Evolutionary conservation across 2,329 filamentous ascomycete genomes (phyloP).

Genomic region (Seiridium unicorne): DNA sequence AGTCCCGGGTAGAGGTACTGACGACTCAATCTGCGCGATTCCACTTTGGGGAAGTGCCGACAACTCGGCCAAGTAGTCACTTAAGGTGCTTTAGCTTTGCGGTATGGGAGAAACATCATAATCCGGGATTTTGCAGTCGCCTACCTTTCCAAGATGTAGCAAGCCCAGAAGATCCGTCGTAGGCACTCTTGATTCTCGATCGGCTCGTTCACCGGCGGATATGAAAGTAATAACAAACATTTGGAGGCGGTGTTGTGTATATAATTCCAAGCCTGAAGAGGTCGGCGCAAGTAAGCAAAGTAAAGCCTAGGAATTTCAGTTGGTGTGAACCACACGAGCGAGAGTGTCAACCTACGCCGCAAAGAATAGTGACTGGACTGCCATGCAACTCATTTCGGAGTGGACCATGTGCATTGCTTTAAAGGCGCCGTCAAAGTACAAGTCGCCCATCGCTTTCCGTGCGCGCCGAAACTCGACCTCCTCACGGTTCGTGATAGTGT

Average conservation of each 20-base stretch:
- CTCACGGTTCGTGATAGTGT: neutral
- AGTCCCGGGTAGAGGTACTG: conserved; percentile 43
- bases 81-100: conserved; percentile 15
- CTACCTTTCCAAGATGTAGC: conserved; percentile 52
- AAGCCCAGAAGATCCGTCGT: conserved; percentile 52
- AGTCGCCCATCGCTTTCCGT: conserved; percentile 7
- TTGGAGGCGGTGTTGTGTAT: conserved; percentile 47
- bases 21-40: conserved; percentile 50
- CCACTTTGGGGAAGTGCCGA: conserved; percentile 48
- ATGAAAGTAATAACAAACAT: conserved; percentile 47
- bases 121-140: neutral
- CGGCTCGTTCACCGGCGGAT: conserved; percentile 31
- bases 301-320: conserved; percentile 34
- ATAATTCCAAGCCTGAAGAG: conserved; percentile 52
- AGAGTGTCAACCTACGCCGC: conserved; percentile 35
- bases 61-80: conserved; percentile 52
- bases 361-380: conserved; percentile 50
- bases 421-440: conserved; percentile 42
- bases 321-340: neutral
- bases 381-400: conserved; percentile 41
- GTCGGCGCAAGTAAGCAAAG: conserved; percentile 47
- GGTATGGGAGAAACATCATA: too few relatives aligned
- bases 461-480: conserved; percentile 7
- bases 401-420: conserved; percentile 45
- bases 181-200: conserved; percentile 45